These are phyloP conservation scores for Metarhizium brunneum DNA, from an alignment of 2,329 filamentous ascomycete species.

Conservation along the genomic window DNA sequence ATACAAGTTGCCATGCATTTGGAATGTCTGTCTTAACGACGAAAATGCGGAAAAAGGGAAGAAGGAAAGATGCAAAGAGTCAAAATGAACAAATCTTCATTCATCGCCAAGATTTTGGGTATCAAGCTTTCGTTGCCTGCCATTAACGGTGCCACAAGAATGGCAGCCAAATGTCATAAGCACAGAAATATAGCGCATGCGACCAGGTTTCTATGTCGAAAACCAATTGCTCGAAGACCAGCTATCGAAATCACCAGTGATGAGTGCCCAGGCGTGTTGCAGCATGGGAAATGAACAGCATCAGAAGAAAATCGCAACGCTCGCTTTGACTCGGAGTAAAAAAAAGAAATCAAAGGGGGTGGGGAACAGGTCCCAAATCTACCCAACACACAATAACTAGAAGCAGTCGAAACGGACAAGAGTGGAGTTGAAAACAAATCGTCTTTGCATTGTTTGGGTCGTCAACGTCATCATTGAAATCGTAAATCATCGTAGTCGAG, in stretches of 20 bases:
- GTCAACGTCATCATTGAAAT: conserved; percentile 18
- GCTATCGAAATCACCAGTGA: conserved; percentile 11
- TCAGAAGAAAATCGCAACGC: conserved; percentile 5
- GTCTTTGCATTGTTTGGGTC: conserved; percentile 12
- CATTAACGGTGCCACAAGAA: conserved; percentile 8
- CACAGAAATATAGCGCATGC: neutral
- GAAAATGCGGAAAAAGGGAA: neutral
- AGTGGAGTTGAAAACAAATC: neutral
- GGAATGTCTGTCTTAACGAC: neutral
- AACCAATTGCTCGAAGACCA: conserved; percentile 10
- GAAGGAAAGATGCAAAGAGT: neutral
- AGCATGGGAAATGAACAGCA: conserved; percentile 6
- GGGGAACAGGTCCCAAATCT: conserved; percentile 2
- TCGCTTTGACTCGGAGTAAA: conserved; percentile 11
- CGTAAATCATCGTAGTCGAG: conserved; percentile 8
- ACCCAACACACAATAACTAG: neutral
- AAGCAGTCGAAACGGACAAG: neutral
- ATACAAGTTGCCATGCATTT: neutral
- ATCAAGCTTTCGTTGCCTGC: conserved; percentile 22
- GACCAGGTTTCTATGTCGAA: conserved; percentile 15
- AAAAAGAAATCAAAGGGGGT: conserved; percentile 13
- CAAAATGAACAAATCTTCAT: conserved; percentile 13
- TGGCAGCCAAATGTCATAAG: neutral
- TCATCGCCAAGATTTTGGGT: conserved; percentile 22
- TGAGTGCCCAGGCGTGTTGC: neutral